Percentiles rank a stretch among this genome's conserved stretches.
Conservation (phyloP, 2,329 filamentous ascomycete species). For the Cylindrodendrum hubeiense region DNA sequence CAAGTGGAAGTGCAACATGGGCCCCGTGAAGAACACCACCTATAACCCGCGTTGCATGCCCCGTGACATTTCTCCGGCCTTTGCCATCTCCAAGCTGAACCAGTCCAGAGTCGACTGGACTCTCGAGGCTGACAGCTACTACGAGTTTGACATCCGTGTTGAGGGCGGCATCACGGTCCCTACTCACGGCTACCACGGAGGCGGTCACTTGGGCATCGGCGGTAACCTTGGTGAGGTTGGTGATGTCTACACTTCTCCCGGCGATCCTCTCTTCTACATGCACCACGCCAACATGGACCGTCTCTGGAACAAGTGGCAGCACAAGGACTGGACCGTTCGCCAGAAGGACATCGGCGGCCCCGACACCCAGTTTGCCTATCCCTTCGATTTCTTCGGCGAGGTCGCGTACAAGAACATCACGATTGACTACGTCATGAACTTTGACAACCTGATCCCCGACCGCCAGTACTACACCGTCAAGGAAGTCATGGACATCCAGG, state of each 20-base stretch:
- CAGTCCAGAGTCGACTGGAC: constrained; percentile 23
- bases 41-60: constrained; percentile 50
- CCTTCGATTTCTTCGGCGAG: constrained; percentile 48
- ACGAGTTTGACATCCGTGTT: constrained; percentile 45
- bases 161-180: constrained; percentile 38
- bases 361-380: constrained; percentile 48
- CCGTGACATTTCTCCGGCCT: constrained; percentile 44
- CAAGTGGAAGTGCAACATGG: constrained; percentile 30
- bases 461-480: constrained; percentile 13
- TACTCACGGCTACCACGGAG: constrained; percentile 40
- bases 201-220: constrained; percentile 42
- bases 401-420: constrained; percentile 50
- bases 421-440: constrained; percentile 39
- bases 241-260: constrained; percentile 41
- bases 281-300: constrained; percentile 45
- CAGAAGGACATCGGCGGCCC: constrained; percentile 48
- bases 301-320: constrained; percentile 49
- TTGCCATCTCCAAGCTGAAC: constrained; percentile 26
- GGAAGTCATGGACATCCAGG: constrained; percentile 29
- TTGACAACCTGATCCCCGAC: constrained; percentile 21
- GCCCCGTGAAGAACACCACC: constrained; percentile 28
- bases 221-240: constrained; percentile 46
- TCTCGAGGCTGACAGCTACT: constrained; percentile 39
- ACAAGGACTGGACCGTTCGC: constrained; percentile 42
- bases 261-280: constrained; percentile 43